Percentiles rank a stretch among this genome's conserved stretches.
Evolutionary conservation across 2,329 filamentous ascomycete species (phyloP).

Genomic region (Dactylonectria estremocensis): DNA sequence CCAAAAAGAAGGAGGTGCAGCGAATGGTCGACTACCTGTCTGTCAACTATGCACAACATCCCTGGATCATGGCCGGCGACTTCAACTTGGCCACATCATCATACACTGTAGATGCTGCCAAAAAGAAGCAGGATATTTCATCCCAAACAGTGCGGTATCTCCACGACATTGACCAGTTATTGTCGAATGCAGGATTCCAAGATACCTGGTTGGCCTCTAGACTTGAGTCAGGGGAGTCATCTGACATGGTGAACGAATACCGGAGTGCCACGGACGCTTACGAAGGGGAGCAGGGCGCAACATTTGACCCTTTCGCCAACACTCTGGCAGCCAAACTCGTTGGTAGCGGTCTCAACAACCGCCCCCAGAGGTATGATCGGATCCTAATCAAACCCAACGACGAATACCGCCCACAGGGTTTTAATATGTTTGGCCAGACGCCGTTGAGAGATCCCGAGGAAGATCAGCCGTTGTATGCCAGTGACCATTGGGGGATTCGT

Average conservation of each 20-base stretch:
- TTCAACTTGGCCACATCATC: slow-evolving; percentile 76
- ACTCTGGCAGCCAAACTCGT: slow-evolving; percentile 67
- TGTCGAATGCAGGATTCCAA: slow-evolving; percentile 63
- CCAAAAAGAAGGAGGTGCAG: slow-evolving; percentile 71
- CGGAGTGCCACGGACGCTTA: slow-evolving; percentile 56
- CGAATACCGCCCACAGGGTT: slow-evolving; percentile 56
- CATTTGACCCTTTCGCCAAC: slow-evolving; percentile 74
- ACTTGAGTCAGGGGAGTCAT: slow-evolving; percentile 60
- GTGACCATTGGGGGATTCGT: slow-evolving; percentile 73
- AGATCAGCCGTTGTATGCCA: slow-evolving; percentile 53
- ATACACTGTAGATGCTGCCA: slow-evolving; percentile 67
- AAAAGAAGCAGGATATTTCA: slow-evolving; percentile 69
- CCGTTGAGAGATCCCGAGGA: slow-evolving; percentile 13
- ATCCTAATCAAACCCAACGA: slow-evolving; percentile 66
- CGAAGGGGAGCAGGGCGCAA: slow-evolving; percentile 75
- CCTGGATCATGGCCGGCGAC: slow-evolving; percentile 74
- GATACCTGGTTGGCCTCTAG: slow-evolving; percentile 68
- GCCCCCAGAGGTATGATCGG: slow-evolving; percentile 77
- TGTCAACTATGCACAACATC: slow-evolving; percentile 56
- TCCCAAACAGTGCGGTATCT: slow-evolving; percentile 61
- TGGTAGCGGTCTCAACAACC: slow-evolving; percentile 62
- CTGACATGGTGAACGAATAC: slow-evolving; percentile 40
- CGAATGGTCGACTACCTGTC: slow-evolving; percentile 64
- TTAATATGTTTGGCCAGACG: slow-evolving; percentile 70
- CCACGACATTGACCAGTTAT: slow-evolving; percentile 60